Percentiles rank a stretch among this genome's conserved stretches.
These are phyloP conservation scores for Trichophyton benhamiae DNA, from an alignment of 2,329 filamentous ascomycete species.

Conservation along the genomic window DNA sequence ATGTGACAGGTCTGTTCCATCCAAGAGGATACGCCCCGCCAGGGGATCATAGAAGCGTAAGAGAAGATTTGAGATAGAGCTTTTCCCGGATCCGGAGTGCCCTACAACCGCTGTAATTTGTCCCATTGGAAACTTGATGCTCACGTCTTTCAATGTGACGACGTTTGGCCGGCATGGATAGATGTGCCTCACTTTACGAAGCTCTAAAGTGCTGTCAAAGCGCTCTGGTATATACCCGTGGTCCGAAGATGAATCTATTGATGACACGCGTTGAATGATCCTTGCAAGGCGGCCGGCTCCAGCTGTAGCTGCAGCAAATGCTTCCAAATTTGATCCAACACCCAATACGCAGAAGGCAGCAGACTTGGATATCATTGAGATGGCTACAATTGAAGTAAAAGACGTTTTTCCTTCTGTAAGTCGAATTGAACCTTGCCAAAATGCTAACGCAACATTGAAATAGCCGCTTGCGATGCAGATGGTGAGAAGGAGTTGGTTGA, in stretches of 20 bases:
- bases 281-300: constrained; percentile 72
- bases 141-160: constrained; percentile 25
- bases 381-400: constrained; percentile 56
- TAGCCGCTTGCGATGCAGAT: neutral
- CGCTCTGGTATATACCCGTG: constrained; percentile 49
- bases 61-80: constrained; percentile 40
- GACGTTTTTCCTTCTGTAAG: constrained; percentile 48
- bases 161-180: constrained; percentile 31
- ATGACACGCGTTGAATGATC: constrained; percentile 68
- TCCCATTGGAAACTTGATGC: constrained; percentile 25
- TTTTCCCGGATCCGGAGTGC: constrained; percentile 48
- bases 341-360: constrained; percentile 72
- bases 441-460: constrained; percentile 22
- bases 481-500: neutral
- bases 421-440: constrained; percentile 63
- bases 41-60: constrained; percentile 43
- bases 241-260: constrained; percentile 55
- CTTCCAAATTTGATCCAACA: constrained; percentile 62
- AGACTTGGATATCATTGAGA: constrained; percentile 71
- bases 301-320: constrained; percentile 60
- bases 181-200: constrained; percentile 49
- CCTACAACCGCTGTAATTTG: constrained; percentile 42
- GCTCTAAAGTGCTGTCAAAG: constrained; percentile 59
- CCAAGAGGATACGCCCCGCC: constrained; percentile 42
- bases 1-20: constrained; percentile 29